phyloP scores from a whole-genome alignment of 1,284 basidiomycete genomes.

The Ustilago trichophora region DNA sequence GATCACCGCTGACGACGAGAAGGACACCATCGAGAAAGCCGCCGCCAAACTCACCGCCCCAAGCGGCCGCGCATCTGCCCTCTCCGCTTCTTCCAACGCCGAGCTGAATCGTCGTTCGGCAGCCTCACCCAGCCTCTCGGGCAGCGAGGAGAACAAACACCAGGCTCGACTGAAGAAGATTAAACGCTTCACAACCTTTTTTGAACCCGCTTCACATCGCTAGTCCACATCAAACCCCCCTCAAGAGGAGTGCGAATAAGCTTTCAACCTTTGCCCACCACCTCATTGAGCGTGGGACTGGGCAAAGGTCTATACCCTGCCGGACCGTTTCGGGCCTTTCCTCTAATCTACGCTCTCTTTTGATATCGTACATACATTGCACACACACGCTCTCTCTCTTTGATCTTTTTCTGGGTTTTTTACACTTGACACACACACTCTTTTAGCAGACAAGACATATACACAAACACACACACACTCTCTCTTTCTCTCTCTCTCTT shows the following conservation, averaged over 20 bases:
- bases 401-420: neutral
- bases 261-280: constrained; percentile 18
- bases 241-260: no score
- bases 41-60: constrained; percentile 12
- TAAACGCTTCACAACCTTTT: constrained; percentile 52
- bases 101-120: constrained; percentile 29
- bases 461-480: neutral
- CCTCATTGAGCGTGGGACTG: neutral
- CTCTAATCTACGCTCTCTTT: neutral
- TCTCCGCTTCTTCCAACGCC: constrained; percentile 17
- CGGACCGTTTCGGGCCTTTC: no score
- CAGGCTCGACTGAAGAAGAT: constrained; percentile 50
- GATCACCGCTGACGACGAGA: no score
- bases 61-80: constrained; percentile 13
- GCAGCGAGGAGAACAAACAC: constrained; percentile 46
- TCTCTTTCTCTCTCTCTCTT: neutral
- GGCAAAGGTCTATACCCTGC: constrained; percentile 37
- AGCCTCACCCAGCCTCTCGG: constrained; percentile 39
- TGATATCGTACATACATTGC: neutral
- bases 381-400: neutral
- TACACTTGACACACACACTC: neutral
- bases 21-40: constrained; percentile 17
- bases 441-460: no score
- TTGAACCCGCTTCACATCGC: constrained; percentile 45
- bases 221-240: no score